phyloP scores from a whole-genome alignment of 352 stramenopile species.

The Proteromonas lacertae region DNA sequence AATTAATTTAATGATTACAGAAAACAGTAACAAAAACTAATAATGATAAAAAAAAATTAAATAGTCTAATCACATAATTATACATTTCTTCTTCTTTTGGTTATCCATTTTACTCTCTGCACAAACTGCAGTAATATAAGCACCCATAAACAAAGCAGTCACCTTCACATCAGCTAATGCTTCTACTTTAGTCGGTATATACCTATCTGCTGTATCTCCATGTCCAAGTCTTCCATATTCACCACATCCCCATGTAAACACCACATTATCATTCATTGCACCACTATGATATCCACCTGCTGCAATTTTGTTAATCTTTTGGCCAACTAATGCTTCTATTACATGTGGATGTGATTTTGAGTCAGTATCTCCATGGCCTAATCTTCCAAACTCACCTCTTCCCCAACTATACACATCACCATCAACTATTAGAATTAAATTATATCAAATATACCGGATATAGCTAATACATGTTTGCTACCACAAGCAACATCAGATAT shows the following conservation, averaged over 20 bases:
- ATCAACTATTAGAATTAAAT: no score
- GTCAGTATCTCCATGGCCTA: no score
- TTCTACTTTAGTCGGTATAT: not conserved
- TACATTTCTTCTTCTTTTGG: not conserved
- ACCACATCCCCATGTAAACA: not conserved
- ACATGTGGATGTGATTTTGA: no score
- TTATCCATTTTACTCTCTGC: not conserved
- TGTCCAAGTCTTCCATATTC: not conserved
- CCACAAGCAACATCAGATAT: no score
- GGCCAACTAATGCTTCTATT: not conserved
- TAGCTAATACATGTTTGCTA: no score
- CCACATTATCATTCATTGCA: not conserved
- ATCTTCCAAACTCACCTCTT: no score
- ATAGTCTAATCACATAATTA: not conserved
- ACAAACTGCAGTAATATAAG: not conserved
- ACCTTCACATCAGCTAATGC: not conserved
- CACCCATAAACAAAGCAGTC: not conserved
- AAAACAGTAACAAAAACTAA: not conserved
- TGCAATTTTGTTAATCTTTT: not conserved
- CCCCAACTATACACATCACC: no score
- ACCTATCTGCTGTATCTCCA: not conserved
- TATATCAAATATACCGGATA: no score
- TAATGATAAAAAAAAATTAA: not conserved
- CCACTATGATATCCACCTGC: not conserved
- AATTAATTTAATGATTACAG: no score